Percentiles rank a stretch among this genome's conserved stretches.
phyloP scores from a whole-genome alignment of 2,329 filamentous ascomycete species.

The Epichloe brachyelytri region DNA sequence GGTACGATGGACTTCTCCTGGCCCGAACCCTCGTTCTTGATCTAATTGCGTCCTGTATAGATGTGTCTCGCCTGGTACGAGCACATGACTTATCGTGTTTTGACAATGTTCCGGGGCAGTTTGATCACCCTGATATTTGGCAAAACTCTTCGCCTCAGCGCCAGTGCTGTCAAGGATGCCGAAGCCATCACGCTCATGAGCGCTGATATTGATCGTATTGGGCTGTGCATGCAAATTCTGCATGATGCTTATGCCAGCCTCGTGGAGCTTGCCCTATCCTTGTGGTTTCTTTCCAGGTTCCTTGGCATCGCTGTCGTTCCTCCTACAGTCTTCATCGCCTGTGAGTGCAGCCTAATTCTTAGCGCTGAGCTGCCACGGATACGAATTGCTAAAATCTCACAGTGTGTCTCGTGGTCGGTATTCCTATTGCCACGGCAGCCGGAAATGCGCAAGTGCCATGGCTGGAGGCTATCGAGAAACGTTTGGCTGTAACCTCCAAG shows the following conservation, averaged over 20 bases:
- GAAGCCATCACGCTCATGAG: conserved; percentile 30
- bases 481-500: conserved; percentile 12
- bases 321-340: conserved; percentile 11
- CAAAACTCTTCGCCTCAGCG: conserved; percentile 21
- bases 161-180: conserved; percentile 16
- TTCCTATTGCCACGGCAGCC: conserved; percentile 11
- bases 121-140: conserved; percentile 34
- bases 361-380: not conserved
- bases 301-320: conserved; percentile 12
- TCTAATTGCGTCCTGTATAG: conserved; percentile 12
- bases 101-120: conserved; percentile 21
- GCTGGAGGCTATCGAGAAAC: conserved; percentile 16
- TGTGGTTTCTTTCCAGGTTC: conserved; percentile 20
- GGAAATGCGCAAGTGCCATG: conserved; percentile 13
- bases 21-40: conserved; percentile 13
- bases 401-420: conserved; percentile 9
- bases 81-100: conserved; percentile 21
- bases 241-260: conserved; percentile 23
- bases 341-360: conserved; percentile 3
- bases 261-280: conserved; percentile 20
- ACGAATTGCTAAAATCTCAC: not conserved
- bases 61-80: conserved; percentile 7
- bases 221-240: conserved; percentile 13
- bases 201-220: conserved; percentile 27
- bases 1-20: conserved; percentile 14